phyloP scores from a whole-genome alignment of 306 rosid genomes.

The Cicer pinnatifidum region DNA sequence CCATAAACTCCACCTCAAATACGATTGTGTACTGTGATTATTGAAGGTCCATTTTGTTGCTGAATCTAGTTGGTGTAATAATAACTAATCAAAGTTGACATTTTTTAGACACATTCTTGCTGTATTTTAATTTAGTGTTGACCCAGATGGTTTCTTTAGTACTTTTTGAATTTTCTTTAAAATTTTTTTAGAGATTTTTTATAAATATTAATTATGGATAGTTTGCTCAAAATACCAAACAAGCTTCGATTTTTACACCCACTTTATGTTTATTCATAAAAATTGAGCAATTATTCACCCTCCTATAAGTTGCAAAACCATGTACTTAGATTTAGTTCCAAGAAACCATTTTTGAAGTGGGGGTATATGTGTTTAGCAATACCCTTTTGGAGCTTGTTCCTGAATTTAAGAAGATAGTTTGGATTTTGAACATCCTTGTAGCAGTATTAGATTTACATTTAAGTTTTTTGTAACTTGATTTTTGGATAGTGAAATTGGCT shows the following conservation, averaged over 20 bases:
- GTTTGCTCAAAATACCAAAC: slow-evolving; percentile 87
- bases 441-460: too few species aligned
- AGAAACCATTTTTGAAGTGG: slow-evolving; percentile 48
- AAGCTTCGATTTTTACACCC: slow-evolving; percentile 80
- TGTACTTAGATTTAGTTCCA: slow-evolving; percentile 69
- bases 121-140: slow-evolving; percentile 28
- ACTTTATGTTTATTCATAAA: slow-evolving; percentile 75
- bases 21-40: slow-evolving; percentile 4
- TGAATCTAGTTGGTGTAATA: neutral
- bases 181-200: slow-evolving; percentile 36
- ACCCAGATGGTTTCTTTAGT: slow-evolving; percentile 45
- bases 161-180: slow-evolving; percentile 38
- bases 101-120: slow-evolving; percentile 2
- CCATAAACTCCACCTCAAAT: slow-evolving; percentile 20
- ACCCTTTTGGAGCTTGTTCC: slow-evolving; percentile 95
- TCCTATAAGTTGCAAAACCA: slow-evolving; percentile 60
- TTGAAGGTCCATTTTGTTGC: too few species aligned
- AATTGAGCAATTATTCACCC: slow-evolving; percentile 52
- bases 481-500: too few species aligned
- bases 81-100: slow-evolving; percentile 5
- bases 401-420: slow-evolving; percentile 82
- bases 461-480: too few species aligned
- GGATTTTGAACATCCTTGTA: slow-evolving; percentile 52
- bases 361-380: slow-evolving; percentile 55
- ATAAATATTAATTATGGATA: slow-evolving; percentile 63